A percentile compares a stretch with the other conserved stretches of the same genome.
These are phyloP conservation scores for Hibiscus tridactylites DNA, from an alignment of 345 rosid species.

Conservation along the genomic window DNA sequence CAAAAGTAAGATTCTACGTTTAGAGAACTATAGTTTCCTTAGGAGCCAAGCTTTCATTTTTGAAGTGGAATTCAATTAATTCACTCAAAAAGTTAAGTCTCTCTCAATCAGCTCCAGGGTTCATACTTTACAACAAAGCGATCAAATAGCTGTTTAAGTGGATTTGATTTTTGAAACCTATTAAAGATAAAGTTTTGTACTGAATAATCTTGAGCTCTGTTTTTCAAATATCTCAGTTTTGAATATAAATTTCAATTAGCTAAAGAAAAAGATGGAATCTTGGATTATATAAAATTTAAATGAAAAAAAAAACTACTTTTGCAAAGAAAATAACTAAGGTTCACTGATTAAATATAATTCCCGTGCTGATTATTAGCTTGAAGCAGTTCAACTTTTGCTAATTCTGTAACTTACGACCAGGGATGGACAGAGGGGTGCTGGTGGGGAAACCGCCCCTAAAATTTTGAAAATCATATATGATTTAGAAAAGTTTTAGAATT, in stretches of 20 bases:
- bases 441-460: too few species aligned
- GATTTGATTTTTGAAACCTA: neutral
- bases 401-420: neutral
- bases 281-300: neutral
- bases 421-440: too few species aligned
- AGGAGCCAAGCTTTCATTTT: neutral
- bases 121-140: neutral
- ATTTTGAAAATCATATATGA: too few species aligned
- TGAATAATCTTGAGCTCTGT: neutral
- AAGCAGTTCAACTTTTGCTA: neutral
- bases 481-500: too few species aligned
- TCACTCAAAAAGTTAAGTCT: neutral
- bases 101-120: neutral
- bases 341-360: neutral
- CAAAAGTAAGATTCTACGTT: conserved; percentile 1
- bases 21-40: neutral
- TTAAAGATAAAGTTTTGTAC: neutral
- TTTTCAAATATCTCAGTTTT: neutral
- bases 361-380: neutral
- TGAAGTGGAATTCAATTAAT: neutral
- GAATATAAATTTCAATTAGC: neutral
- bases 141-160: neutral
- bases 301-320: too few species aligned
- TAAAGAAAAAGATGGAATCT: neutral
- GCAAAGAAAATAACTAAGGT: neutral